These are phyloP conservation scores for Notholithocarpus densiflorus DNA, from an alignment of 306 rosid genomes.

Conservation along the genomic window DNA sequence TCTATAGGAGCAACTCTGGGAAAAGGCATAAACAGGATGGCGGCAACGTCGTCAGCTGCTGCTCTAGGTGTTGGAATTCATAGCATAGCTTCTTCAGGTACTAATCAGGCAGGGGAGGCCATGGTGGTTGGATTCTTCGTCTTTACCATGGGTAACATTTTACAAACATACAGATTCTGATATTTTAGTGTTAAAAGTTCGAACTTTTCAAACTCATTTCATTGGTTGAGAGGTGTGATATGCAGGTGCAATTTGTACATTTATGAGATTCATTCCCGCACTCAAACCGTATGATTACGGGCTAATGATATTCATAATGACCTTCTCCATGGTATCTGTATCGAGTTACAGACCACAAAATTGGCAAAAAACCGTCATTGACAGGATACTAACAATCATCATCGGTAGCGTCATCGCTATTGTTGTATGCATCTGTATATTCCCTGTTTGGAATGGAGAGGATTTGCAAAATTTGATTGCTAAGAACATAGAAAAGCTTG, in stretches of 20 bases:
- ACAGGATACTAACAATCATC: constrained; percentile 34
- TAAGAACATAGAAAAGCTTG: constrained; percentile 37
- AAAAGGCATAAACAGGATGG: background rate
- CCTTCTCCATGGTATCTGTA: constrained; percentile 44
- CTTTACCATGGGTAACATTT: constrained; percentile 15
- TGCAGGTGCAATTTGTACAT: constrained; percentile 42
- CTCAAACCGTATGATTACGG: constrained; percentile 59
- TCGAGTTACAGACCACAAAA: constrained; percentile 28
- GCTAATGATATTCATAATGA: constrained; percentile 42
- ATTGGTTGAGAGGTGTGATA: background rate
- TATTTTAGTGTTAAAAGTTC: too few relatives aligned
- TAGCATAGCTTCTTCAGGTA: constrained; percentile 11
- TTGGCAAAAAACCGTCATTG: constrained; percentile 16
- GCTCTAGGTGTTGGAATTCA: constrained; percentile 30
- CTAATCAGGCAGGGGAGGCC: constrained; percentile 18
- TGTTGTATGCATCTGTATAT: constrained; percentile 32
- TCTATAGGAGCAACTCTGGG: constrained; percentile 42
- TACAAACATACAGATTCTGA: background rate
- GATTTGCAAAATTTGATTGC: constrained; percentile 43
- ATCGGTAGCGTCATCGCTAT: constrained; percentile 30
- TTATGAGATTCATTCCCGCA: constrained; percentile 39
- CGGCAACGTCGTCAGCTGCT: constrained; percentile 34
- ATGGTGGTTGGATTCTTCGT: constrained; percentile 19
- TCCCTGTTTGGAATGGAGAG: constrained; percentile 49
- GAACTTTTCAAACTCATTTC: background rate